Percentiles rank a stretch among this genome's conserved stretches.
These are phyloP conservation scores for Neonectria faginata DNA, from an alignment of 2,329 filamentous ascomycete genomes.

Conservation along the genomic window DNA sequence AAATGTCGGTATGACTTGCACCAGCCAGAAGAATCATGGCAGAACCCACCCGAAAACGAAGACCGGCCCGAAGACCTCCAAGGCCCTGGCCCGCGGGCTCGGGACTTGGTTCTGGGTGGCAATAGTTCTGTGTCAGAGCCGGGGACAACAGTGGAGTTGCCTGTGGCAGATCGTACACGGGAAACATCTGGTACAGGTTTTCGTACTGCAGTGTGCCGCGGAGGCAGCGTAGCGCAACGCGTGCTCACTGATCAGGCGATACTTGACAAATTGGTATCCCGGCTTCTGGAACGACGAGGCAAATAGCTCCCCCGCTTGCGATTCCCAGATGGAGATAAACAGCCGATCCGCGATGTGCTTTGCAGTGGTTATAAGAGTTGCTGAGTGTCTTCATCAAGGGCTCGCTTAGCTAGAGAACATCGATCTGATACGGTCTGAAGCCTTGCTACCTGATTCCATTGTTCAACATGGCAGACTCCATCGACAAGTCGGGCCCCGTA, in stretches of 20 bases:
- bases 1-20: background rate
- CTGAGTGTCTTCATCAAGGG: background rate
- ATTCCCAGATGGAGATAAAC: background rate
- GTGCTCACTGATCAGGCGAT: slow-evolving; percentile 4
- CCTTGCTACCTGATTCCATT: background rate
- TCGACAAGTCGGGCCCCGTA: slow-evolving; percentile 4
- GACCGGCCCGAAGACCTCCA: background rate
- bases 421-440: background rate
- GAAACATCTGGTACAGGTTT: background rate
- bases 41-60: background rate
- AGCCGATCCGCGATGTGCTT: background rate
- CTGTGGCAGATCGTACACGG: background rate
- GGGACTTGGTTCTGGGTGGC: background rate
- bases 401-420: background rate
- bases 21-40: background rate
- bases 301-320: background rate
- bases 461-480: slow-evolving; percentile 13
- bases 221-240: slow-evolving; percentile 8
- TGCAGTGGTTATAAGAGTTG: background rate
- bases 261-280: slow-evolving; percentile 16
- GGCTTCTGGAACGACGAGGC: background rate
- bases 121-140: background rate
- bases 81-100: background rate
- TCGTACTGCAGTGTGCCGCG: background rate
- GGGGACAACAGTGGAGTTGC: background rate